Base-by-base conservation (phyloP, 805 yeast genomes). In the Helenozyma baotianmanensis region DNA sequence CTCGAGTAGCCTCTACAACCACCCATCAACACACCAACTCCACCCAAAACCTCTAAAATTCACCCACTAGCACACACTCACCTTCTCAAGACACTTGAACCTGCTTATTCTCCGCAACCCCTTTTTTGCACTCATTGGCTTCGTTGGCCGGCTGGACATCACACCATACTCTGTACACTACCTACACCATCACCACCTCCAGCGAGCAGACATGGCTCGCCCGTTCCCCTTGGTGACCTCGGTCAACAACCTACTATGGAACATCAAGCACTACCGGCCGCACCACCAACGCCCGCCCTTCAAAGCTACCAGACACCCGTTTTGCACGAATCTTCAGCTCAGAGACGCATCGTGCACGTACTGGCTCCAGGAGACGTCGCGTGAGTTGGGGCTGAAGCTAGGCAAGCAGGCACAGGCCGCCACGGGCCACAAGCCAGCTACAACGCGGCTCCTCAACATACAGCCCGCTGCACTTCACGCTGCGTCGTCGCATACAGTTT, bases 331-430 rank as follows among this genome's bases (percentile, higher is more conserved):
- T 16, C 21, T 29, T 6, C 48, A 39, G 21, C 45, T 46, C 11
- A 40, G 40, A 14, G 41, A 44, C 16, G 45, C 38, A 6, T 39
- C 50, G 11, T 46, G 36, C 21, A 30, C 43, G 4, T 38, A 35
- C 27, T 46, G 50, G 50, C 32, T 44, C 14, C 38, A 41, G 25
- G 42, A 39, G 15, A 29, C 40, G 3, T 32, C 48, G n/a, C 25
- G 29, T 14, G 43, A 39, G 9, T 13, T 42, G 4, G 41, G 44
- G 7, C 33, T 30, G 8, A 36, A 30, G 25, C 31, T 33, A 6
- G 19, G 14, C 9, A 27, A 30, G 24, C 19, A 17, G 19, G 19
- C 5, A 5, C 8, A 6, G 5, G 5, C 19, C 7, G 7, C 19
- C 8, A 8, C 19, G 8, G 19, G 7, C 7, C 19, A 17, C 19